A percentile compares a stretch with the other conserved stretches of the same genome.
phyloP scores from a whole-genome alignment of 1,139 yeast species.

The Saccharomyces hybrid region DNA sequence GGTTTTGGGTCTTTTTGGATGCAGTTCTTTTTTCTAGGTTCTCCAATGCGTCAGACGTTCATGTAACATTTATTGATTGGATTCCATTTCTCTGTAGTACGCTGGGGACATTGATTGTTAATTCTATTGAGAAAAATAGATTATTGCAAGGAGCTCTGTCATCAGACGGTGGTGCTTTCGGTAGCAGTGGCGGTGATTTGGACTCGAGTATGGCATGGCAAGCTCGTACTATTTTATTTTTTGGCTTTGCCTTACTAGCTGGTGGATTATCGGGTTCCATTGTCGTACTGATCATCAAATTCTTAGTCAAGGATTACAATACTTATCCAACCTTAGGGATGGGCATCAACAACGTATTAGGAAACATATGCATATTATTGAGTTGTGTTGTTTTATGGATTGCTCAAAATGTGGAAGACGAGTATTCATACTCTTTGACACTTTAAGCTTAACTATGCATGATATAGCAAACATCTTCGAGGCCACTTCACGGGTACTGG shows the following conservation, averaged over 20 bases:
- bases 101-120: constrained; percentile 85
- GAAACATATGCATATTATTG: constrained; percentile 72
- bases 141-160: constrained; percentile 53
- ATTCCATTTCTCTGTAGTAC: constrained; percentile 84
- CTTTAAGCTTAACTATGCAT: constrained; percentile 35
- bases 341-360: constrained; percentile 85
- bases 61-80: constrained; percentile 91
- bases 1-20: constrained; percentile 85
- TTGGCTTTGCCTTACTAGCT: constrained; percentile 87
- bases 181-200: constrained; percentile 30
- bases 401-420: constrained; percentile 91
- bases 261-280: constrained; percentile 92
- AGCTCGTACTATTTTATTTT: constrained; percentile 78
- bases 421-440: constrained; percentile 84
- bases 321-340: constrained; percentile 83
- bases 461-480: background rate
- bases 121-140: constrained; percentile 80
- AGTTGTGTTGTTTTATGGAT: constrained; percentile 87
- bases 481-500: background rate
- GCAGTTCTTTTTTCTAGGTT: constrained; percentile 81
- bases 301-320: constrained; percentile 64
- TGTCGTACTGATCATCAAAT: constrained; percentile 79
- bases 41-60: constrained; percentile 77
- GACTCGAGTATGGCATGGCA: constrained; percentile 72
- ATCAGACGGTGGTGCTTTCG: constrained; percentile 40